Evolutionary conservation across 371 early-diverging fungal genomes (phyloP), one percentile per base, ranked within the genome.

Genomic region (Mortierella polycephala): DNA sequence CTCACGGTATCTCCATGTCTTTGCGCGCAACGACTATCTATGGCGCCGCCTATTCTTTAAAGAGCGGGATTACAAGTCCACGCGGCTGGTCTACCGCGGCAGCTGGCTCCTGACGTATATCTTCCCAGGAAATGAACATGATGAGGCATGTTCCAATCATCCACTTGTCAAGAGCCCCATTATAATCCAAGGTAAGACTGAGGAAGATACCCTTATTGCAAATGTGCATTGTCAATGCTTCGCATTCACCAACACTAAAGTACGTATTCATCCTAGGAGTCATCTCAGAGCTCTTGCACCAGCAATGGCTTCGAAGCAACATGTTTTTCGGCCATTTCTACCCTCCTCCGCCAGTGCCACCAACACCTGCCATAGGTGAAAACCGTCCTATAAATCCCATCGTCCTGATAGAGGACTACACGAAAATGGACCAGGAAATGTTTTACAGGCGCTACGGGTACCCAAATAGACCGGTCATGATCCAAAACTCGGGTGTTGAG

Each of bases 281-380:
- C 5, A 30, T 20, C 13, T 74, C 74, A 9, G 63, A 63, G 11
- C 55, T 54, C 14, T 50, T 67, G 13, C 55, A 55, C 53, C 51
- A 8, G 16, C 62, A 63, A 10, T 54, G 70, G 60, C 30, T 46
- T 12, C 50, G 70, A 44, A 70, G 55, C 54, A 65, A 53, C 55
- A 81, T 71, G 81, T 82, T 64, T 63, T 65, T 82, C 57, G 80
- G 71, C 13, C 71, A 82, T 23, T 82, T 79, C 55, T 69, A 71
- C 51, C 82, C 80, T 30, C 76, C 82, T n/a, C 76, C 82, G 6
- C 62, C 79, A 1, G 18, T 64, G 44, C 66, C 69, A 16, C 72
- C 79, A 1, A 54, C 51, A 20, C 50, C 60, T 7, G 58, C 59
- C 13, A 30, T 20, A 1, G 52, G 57, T 6, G 56, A 37, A 0